Conservation (phyloP, 106 monocot species). For the Dactylorhiza incarnata region DNA sequence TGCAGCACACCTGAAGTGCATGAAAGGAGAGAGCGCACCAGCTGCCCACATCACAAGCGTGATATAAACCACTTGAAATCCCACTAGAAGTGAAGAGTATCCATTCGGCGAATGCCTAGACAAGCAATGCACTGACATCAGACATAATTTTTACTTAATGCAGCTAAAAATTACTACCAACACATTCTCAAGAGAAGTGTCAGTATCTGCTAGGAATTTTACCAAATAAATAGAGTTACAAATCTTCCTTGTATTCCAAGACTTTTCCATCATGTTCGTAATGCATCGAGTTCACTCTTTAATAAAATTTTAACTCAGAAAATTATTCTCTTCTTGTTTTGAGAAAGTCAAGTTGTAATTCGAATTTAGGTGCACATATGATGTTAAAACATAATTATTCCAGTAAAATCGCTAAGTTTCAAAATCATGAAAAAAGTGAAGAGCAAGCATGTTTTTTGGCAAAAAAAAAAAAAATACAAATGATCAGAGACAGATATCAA, state of each 20-base stretch:
- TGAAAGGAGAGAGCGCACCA: slow-evolving; percentile 84
- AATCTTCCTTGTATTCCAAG: background rate
- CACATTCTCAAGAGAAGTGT: background rate
- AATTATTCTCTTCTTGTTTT: background rate
- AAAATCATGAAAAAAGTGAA: background rate
- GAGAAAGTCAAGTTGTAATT: background rate
- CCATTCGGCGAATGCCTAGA: slow-evolving; percentile 89
- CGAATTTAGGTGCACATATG: background rate
- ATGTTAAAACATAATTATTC: background rate
- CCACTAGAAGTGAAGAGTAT: slow-evolving; percentile 87
- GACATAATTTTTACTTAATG: background rate
- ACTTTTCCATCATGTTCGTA: background rate
- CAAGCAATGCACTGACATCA: slow-evolving; percentile 4
- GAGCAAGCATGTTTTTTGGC: background rate
- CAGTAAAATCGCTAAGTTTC: background rate
- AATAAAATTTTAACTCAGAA: background rate
- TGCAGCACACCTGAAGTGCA: slow-evolving; percentile 66
- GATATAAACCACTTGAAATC: slow-evolving; percentile 87
- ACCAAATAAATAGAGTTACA: background rate
- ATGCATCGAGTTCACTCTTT: background rate
- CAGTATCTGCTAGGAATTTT: background rate
- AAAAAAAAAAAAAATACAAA: background rate
- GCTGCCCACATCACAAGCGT: slow-evolving; percentile 93
- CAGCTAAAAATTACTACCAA: background rate
- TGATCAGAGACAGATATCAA: background rate